A percentile compares a stretch with the other conserved stretches of the same genome.
Conservation (phyloP, 306 rosid genomes). For the Carpinus viminea region DNA sequence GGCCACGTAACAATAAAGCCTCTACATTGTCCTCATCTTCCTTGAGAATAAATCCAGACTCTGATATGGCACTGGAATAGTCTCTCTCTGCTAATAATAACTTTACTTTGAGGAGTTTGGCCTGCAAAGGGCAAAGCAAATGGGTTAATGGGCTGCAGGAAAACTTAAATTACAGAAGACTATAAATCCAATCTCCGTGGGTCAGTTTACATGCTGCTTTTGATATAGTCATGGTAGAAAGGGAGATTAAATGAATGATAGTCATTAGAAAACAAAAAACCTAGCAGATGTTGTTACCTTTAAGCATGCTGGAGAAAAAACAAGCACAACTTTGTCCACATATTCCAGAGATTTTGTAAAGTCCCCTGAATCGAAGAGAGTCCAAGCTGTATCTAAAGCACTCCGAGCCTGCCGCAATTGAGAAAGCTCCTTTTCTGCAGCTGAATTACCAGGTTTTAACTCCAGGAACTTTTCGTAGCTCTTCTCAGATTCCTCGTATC, state of each 20-base stretch:
- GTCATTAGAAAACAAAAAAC: not conserved
- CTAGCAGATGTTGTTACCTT: constrained; percentile 44
- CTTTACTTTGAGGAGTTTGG: constrained; percentile 76
- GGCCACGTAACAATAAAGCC: constrained; percentile 86
- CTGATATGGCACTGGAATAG: constrained; percentile 76
- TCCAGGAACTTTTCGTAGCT: constrained; percentile 75
- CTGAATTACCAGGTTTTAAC: constrained; percentile 69
- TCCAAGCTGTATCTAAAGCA: constrained; percentile 76
- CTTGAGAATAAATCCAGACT: constrained; percentile 78
- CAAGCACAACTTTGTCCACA: constrained; percentile 86
- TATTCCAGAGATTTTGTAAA: constrained; percentile 81
- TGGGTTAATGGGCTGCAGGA: constrained; percentile 18
- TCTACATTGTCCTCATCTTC: constrained; percentile 89
- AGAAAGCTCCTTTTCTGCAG: constrained; percentile 88
- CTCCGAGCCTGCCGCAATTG: constrained; percentile 86
- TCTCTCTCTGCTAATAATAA: constrained; percentile 75
- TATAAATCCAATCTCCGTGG: constrained; percentile 21
- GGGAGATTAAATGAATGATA: constrained; percentile 16
- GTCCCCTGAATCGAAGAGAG: constrained; percentile 61
- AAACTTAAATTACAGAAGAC: constrained; percentile 7
- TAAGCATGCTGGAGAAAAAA: constrained; percentile 90
- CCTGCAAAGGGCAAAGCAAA: constrained; percentile 55
- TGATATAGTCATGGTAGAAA: constrained; percentile 13
- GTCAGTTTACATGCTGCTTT: constrained; percentile 18
- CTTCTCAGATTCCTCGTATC: constrained; percentile 92